A percentile compares a stretch with the other conserved stretches of the same genome.
These are phyloP conservation scores for Coemansia javaensis DNA, from an alignment of 192 early-diverging fungal genomes.

Conservation along the genomic window DNA sequence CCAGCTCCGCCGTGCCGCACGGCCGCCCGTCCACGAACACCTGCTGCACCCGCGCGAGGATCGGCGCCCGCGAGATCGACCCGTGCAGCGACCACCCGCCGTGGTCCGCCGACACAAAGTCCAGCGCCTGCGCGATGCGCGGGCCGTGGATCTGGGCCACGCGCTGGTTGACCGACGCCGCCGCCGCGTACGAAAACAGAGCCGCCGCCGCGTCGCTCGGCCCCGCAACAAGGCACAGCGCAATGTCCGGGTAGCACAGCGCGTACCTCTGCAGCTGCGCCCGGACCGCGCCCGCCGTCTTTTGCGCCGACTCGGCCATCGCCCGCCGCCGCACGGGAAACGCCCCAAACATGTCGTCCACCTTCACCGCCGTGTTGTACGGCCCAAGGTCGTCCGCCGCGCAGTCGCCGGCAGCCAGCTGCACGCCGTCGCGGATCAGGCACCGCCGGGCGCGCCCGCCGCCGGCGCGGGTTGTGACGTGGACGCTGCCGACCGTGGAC, in stretches of 20 bases:
- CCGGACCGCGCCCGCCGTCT: constrained; percentile 8
- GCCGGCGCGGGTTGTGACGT: constrained; percentile 11
- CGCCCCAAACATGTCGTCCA: constrained; percentile 23
- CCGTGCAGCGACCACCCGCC: constrained; percentile 14
- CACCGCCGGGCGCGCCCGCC: constrained; percentile 5
- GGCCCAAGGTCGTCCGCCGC: neutral
- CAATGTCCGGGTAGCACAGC: constrained; percentile 20
- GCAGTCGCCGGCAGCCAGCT: constrained; percentile 1
- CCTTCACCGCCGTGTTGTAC: constrained; percentile 18
- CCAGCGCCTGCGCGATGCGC: constrained; percentile 13
- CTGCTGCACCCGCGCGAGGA: constrained; percentile 23
- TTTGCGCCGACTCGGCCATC: constrained; percentile 13
- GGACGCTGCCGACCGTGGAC: constrained; percentile 25
- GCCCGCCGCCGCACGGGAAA: constrained; percentile 24
- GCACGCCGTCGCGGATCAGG: constrained; percentile 14
- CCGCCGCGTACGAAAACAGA: constrained; percentile 16
- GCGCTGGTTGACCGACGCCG: constrained; percentile 30
- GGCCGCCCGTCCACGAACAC: constrained; percentile 16
- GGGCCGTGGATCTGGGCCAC: constrained; percentile 32
- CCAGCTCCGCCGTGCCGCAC: constrained; percentile 10
- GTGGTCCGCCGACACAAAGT: constrained; percentile 26
- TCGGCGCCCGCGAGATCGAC: constrained; percentile 27
- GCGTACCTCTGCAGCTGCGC: constrained; percentile 18
- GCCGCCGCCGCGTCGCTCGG: neutral
- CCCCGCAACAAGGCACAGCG: constrained; percentile 18